These are phyloP conservation scores for Populus deltoides DNA, from an alignment of 345 rosid genomes.

Conservation along the genomic window DNA sequence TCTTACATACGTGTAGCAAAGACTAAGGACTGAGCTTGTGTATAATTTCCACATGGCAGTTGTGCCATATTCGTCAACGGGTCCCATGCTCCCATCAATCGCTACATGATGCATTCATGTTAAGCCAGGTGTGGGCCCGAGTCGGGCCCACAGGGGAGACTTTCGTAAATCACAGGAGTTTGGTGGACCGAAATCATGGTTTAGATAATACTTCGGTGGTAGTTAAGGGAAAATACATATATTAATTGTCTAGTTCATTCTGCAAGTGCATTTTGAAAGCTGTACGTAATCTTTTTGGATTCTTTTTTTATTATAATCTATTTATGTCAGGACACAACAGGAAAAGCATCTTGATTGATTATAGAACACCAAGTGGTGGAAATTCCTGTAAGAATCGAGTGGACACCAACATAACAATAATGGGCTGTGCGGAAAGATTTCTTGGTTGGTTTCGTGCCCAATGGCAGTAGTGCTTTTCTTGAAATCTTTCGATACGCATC, in stretches of 20 bases:
- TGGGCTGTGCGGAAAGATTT: background rate
- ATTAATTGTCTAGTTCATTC: too few relatives aligned
- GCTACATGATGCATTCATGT: background rate
- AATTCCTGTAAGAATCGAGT: background rate
- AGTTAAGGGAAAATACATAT: too few relatives aligned
- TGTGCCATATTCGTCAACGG: background rate
- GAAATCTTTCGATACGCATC: background rate
- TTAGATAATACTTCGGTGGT: background rate
- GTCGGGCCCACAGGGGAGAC: background rate
- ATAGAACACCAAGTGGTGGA: background rate
- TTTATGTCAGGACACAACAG: background rate
- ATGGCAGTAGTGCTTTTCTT: background rate
- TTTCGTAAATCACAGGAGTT: background rate
- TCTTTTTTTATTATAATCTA: constrained; percentile 3
- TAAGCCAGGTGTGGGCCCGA: background rate
- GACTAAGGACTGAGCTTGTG: background rate
- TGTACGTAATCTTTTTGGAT: background rate
- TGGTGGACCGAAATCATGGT: background rate
- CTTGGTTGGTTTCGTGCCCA: background rate
- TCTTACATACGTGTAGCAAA: background rate
- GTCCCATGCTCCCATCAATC: background rate
- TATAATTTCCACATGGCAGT: background rate
- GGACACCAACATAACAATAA: background rate
- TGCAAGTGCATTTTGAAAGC: constrained; percentile 3
- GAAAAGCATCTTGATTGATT: background rate